A percentile compares a stretch with the other conserved stretches of the same genome.
These are phyloP conservation scores for Saturnispora diversa DNA, from an alignment of 805 yeast species.

Conservation along the genomic window DNA sequence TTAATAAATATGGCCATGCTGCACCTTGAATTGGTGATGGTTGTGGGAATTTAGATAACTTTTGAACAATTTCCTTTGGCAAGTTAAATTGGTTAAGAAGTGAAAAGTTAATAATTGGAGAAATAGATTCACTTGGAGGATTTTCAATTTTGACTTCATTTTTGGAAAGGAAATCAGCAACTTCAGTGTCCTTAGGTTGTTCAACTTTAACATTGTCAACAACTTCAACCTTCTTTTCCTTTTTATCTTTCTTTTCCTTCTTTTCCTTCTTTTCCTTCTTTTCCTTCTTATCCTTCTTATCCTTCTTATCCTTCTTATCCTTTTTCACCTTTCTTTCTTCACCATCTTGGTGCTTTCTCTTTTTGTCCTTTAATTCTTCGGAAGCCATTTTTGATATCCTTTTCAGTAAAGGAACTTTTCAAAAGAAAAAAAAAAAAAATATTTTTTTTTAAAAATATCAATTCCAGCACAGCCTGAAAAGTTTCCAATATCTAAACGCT, in stretches of 20 bases:
- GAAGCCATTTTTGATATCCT: constrained; percentile 20
- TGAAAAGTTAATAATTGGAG: constrained; percentile 65
- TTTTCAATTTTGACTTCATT: constrained; percentile 81
- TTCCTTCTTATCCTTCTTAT: constrained; percentile 34
- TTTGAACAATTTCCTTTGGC: constrained; percentile 47
- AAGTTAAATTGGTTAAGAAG: constrained; percentile 41
- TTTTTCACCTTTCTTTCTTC: constrained; percentile 21
- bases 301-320: constrained; percentile 29
- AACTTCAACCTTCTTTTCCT: constrained; percentile 23
- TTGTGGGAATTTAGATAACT: constrained; percentile 63
- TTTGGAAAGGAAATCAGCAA: constrained; percentile 52
- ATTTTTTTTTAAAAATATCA: not conserved
- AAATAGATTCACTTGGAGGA: constrained; percentile 40
- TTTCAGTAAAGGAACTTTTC: constrained; percentile 6
- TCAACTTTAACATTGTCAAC: constrained; percentile 5
- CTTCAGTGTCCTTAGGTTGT: constrained; percentile 39
- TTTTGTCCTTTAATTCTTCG: constrained; percentile 23
- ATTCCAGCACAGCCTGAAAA: not conserved
- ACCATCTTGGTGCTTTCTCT: constrained; percentile 23
- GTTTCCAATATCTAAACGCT: not conserved
- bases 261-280: constrained; percentile 32
- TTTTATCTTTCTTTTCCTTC: constrained; percentile 26
- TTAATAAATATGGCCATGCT: constrained; percentile 66
- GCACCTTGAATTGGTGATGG: constrained; percentile 90
- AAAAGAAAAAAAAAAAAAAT: not conserved